Conservation (phyloP, 2,329 filamentous ascomycete species). For the Aureobasidium sp. region DNA sequence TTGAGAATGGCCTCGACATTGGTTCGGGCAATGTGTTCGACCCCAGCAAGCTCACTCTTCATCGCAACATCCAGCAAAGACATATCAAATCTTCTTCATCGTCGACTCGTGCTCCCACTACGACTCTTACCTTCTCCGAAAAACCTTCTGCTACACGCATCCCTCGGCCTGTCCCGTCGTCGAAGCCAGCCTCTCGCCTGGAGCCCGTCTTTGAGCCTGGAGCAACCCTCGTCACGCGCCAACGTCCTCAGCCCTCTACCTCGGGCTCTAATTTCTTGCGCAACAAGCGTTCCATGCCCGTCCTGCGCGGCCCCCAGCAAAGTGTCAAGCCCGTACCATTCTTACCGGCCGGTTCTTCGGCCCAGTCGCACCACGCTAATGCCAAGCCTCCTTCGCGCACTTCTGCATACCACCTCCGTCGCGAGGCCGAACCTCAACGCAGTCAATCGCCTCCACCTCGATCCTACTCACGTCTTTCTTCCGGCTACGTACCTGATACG, state of each 20-base stretch:
- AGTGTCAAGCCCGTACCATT: constrained; percentile 68
- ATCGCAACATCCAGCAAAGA: constrained; percentile 88
- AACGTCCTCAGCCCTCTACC: constrained; percentile 43
- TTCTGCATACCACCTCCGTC: constrained; percentile 61
- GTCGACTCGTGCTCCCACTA: constrained; percentile 68
- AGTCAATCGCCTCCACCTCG: constrained; percentile 38
- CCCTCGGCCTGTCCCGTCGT: constrained; percentile 57
- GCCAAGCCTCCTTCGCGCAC: constrained; percentile 57
- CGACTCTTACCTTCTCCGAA: constrained; percentile 86
- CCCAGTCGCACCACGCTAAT: constrained; percentile 69
- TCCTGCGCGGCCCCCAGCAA: constrained; percentile 40
- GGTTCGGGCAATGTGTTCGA: constrained; percentile 76
- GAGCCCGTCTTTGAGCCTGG: constrained; percentile 90
- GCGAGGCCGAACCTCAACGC: constrained; percentile 64
- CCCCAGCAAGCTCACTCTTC: constrained; percentile 70
- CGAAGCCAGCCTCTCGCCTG: constrained; percentile 51
- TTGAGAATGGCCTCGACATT: constrained; percentile 78
- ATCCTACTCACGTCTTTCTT: constrained; percentile 40
- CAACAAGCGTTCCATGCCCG: constrained; percentile 53
- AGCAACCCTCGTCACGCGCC: constrained; percentile 59
- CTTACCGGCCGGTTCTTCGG: constrained; percentile 65
- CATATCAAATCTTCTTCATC: constrained; percentile 52
- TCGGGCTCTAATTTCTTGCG: constrained; percentile 48
- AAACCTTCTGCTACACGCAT: constrained; percentile 59
- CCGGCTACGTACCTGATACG: constrained; percentile 40